Evolutionary conservation across 1,284 basidiomycete genomes (phyloP).

Genomic region (Leccinum fallax): DNA sequence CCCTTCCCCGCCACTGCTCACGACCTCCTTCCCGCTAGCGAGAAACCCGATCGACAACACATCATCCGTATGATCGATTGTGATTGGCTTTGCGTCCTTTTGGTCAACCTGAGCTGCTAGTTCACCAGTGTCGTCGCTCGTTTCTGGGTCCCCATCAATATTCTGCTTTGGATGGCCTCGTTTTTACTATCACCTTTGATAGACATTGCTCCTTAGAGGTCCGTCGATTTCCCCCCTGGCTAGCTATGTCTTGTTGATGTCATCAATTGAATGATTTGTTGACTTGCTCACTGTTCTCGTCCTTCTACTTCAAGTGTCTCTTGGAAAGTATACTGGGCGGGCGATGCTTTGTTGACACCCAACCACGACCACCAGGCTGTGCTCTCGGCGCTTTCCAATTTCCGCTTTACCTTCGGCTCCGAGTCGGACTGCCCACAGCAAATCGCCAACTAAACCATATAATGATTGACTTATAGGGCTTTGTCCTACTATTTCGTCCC

Average conservation of each 20-base stretch:
- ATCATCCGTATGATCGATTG: too few relatives aligned
- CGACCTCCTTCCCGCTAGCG: not conserved
- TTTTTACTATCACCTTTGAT: not conserved
- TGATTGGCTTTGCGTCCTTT: too few relatives aligned
- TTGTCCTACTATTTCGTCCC: too few relatives aligned
- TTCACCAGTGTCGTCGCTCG: not conserved
- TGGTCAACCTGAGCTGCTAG: too few relatives aligned
- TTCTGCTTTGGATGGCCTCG: not conserved
- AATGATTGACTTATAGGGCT: too few relatives aligned
- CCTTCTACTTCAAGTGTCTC: not conserved
- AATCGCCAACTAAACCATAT: too few relatives aligned
- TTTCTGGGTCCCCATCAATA: not conserved
- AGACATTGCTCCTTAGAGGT: not conserved
- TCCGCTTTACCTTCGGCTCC: too few relatives aligned
- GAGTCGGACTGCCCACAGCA: too few relatives aligned
- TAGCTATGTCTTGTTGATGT: too few relatives aligned
- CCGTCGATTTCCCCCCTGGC: not conserved
- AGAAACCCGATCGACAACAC: not conserved
- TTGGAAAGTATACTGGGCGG: not conserved
- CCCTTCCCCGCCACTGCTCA: not conserved
- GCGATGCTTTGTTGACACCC: too few relatives aligned
- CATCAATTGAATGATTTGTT: not conserved
- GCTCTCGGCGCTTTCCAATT: not conserved
- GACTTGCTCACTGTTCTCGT: not conserved
- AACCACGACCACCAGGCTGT: not conserved